Conservation (phyloP, 2,329 filamentous ascomycete species). For the Pyrenochaeta sp. region DNA sequence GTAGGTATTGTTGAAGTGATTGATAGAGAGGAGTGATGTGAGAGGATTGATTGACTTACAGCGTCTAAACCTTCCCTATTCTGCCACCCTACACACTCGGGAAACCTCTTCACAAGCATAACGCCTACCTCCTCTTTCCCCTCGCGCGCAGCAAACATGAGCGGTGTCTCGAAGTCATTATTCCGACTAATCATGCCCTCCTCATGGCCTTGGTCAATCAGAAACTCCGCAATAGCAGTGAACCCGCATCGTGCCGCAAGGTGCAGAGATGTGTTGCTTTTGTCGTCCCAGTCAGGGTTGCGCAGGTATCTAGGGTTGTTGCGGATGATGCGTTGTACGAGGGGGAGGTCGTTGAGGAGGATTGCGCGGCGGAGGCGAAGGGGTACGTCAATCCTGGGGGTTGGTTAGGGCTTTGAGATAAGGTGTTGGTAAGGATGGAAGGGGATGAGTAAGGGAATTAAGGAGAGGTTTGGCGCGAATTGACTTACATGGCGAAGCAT, state of each 20-base stretch:
- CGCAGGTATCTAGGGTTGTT: conserved; percentile 75
- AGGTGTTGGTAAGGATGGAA: not conserved
- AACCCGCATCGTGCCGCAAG: conserved; percentile 79
- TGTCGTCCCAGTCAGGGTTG: conserved; percentile 79
- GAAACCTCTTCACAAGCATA: conserved; percentile 71
- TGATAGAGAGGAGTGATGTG: too few species aligned
- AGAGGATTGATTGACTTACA: conserved; percentile 49
- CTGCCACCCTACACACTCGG: conserved; percentile 68
- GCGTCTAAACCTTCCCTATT: conserved; percentile 77
- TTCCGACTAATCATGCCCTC: conserved; percentile 77
- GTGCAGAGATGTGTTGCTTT: conserved; percentile 85
- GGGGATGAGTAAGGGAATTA: not conserved
- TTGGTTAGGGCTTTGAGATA: not conserved
- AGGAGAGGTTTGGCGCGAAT: not conserved
- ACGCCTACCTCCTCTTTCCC: conserved; percentile 79
- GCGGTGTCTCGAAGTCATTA: conserved; percentile 78
- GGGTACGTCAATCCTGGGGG: conserved; percentile 74
- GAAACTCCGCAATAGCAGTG: conserved; percentile 71
- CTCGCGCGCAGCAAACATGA: conserved; percentile 77
- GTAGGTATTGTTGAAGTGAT: too few species aligned
- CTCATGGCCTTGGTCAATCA: conserved; percentile 80
- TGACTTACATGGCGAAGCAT: conserved; percentile 41
- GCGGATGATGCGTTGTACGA: conserved; percentile 79
- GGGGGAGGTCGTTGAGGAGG: conserved; percentile 73
- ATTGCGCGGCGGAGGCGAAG: conserved; percentile 84